phyloP scores from a whole-genome alignment of 768 basidiomycete species.

The Pleurotus djamor region DNA sequence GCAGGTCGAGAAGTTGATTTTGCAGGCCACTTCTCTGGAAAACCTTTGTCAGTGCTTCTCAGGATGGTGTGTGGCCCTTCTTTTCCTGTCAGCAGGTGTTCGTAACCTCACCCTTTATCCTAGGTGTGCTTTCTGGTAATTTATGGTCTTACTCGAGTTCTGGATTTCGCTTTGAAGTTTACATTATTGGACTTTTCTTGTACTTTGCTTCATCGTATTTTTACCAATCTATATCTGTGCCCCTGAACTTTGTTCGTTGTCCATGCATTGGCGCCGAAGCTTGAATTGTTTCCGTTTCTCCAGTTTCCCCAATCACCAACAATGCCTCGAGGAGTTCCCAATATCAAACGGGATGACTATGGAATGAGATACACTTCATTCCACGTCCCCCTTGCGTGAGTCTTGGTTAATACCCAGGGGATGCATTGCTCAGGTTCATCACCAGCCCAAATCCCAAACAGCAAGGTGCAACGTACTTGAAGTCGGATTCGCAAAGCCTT shows the following conservation, averaged over 20 bases:
- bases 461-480: conserved; percentile 73
- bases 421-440: background rate
- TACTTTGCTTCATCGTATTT: too few relatives aligned
- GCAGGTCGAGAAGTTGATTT: conserved; percentile 92
- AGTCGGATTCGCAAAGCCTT: conserved; percentile 68
- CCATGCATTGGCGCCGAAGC: too few relatives aligned
- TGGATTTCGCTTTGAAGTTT: background rate
- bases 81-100: background rate
- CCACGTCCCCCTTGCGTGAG: conserved; percentile 74
- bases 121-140: conserved; percentile 79
- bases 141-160: background rate
- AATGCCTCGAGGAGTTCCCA: conserved; percentile 85
- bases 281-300: too few relatives aligned
- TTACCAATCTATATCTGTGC: too few relatives aligned
- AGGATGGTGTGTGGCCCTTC: conserved; percentile 63
- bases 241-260: too few relatives aligned
- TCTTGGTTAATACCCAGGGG: conserved; percentile 8
- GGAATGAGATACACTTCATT: conserved; percentile 82
- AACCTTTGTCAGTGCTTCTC: conserved; percentile 97
- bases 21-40: conserved; percentile 90
- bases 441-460: conserved; percentile 79
- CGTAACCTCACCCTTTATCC: background rate
- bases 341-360: conserved; percentile 77
- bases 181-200: background rate
- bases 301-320: background rate